Base-by-base conservation (phyloP, 495 filamentous ascomycete genomes). In the Parmelia sp. region DNA sequence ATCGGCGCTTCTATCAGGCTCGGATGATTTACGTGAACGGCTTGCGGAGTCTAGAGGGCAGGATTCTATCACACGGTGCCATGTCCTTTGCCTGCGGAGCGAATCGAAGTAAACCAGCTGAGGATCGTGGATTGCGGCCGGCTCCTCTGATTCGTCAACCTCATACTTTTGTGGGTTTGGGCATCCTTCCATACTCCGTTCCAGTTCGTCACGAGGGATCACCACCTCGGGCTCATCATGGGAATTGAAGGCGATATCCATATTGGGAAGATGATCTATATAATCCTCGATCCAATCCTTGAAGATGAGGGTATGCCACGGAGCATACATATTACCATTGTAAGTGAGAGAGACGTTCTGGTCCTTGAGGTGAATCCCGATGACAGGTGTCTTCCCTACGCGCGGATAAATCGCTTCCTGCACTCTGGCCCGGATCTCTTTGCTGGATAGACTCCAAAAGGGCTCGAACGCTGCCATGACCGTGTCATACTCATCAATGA, bases 171-270 rank as follows among this genome's bases (percentile, higher is more conserved):
- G 44, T 47, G 44, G n/a, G n/a, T 7, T n/a, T 23, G 44, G 21
- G n/a, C 44, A 47, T 47, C 44, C 44, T 47, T 47, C 44, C 4
- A 47, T 7, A 11, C 44, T 47, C 23, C 44, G n/a, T 11, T 47
- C 44, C 21, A 47, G 44, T n/a, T 47, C 44, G n/a, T 47, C 44
- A 10, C 8, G 44, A 3, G 44, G 44, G 21, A 47, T 9, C 44
- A 47, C 44, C 9, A 47, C 44, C 44, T 47, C 44, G n/a, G 44
- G 44, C n/a, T 47, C 44, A 23, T 47, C 44, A 47, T 47, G 44
- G 3, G 44, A 47, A 23, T 47, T 47, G 21, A 23, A 47, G 23
- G 44, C 44, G 21, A 47, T 47, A 1, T 47, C 44, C 44, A 47
- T n/a, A 23, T 47, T 3, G 21, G 44, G 44, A 47, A 47, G 21